Conservation (phyloP, 257 asterid species). For the Penstemon newberryi region DNA sequence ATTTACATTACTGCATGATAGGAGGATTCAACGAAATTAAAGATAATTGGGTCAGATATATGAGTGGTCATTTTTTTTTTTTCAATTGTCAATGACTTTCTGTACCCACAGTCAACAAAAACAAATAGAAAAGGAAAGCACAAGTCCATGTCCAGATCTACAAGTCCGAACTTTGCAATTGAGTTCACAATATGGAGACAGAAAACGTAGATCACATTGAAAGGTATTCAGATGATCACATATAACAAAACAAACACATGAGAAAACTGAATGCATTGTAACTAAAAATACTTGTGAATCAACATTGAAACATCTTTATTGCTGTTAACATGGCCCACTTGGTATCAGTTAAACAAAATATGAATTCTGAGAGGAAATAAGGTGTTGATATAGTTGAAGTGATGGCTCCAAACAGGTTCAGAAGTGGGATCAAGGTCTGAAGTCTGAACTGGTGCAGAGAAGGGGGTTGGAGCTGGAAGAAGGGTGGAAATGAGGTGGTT, state of each 20-base stretch:
- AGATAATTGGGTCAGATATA: not conserved
- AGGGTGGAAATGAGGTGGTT: no score
- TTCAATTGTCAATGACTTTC: no score
- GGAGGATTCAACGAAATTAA: conserved; percentile 3
- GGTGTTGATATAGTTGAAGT: not conserved
- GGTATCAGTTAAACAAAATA: not conserved
- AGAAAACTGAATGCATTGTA: not conserved
- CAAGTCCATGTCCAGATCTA: not conserved
- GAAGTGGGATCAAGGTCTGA: no score
- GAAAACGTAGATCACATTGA: not conserved
- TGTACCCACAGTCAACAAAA: no score
- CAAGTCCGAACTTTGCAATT: not conserved
- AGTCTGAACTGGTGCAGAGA: no score
- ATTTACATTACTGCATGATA: not conserved
- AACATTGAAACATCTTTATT: not conserved
- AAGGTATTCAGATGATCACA: not conserved
- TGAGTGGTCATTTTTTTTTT: not conserved
- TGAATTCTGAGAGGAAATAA: not conserved
- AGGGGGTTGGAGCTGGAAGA: no score
- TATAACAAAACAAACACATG: not conserved
- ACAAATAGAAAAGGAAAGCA: not conserved
- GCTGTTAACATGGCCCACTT: not conserved
- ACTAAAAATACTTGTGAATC: not conserved
- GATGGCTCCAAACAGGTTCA: no score
- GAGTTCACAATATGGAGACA: no score